Evolutionary conservation across 257 asterid genomes (phyloP).

Genomic region (Fraxinus americana): DNA sequence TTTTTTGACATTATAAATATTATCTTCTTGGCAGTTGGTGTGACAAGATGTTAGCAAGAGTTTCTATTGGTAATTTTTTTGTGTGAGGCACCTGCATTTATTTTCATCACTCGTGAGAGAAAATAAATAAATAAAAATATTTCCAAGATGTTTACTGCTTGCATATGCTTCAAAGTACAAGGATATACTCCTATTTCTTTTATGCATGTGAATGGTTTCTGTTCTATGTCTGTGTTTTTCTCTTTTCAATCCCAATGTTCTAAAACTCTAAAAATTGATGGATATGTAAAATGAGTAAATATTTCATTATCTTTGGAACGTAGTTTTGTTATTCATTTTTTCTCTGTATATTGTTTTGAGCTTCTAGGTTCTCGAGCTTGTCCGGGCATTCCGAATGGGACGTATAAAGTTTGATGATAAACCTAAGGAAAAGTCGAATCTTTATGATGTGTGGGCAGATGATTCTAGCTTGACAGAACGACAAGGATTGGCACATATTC

Average conservation of each 20-base stretch:
- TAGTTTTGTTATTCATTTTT: not conserved
- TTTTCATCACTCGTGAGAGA: not conserved
- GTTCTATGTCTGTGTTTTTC: constrained; percentile 4
- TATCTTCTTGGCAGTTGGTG: not conserved
- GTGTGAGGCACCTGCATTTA: not conserved
- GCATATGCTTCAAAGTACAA: not conserved
- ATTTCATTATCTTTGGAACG: constrained; percentile 12
- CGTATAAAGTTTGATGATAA: constrained; percentile 70
- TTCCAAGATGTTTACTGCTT: constrained; percentile 7
- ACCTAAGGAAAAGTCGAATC: constrained; percentile 69
- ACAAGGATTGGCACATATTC: constrained; percentile 83
- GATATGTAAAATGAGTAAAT: not conserved
- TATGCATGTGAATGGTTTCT: not conserved
- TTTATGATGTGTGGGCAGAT: constrained; percentile 78
- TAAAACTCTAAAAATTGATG: not conserved
- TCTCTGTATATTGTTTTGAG: constrained; percentile 6
- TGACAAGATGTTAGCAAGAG: not conserved
- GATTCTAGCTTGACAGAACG: constrained; percentile 72
- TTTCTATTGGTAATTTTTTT: not conserved
- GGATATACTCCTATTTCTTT: not conserved
- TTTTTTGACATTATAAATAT: not conserved
- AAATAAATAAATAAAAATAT: not conserved
- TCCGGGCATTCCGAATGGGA: constrained; percentile 84
- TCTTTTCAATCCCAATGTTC: not conserved
- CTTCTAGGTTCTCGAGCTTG: constrained; percentile 66